Base-by-base conservation (phyloP, 208 protist genomes). In the Angomonas deanei region DNA sequence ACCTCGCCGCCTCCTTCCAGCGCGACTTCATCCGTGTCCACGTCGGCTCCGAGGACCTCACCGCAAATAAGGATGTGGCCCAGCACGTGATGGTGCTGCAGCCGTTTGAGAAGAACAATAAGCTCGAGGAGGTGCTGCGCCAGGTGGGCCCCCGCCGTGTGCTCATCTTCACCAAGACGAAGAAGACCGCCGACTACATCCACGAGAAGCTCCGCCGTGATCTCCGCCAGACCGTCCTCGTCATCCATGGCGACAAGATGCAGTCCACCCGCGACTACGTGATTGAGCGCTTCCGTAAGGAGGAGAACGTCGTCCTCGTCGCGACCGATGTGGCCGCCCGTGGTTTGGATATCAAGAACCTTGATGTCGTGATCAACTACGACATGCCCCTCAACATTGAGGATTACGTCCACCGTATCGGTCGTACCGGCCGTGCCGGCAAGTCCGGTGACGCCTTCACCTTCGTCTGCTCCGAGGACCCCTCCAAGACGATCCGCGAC, bases 331-430 rank as follows among this genome's bases (percentile, higher is more conserved):
- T 98, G 6, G 96, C 96, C 3, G 82, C 88, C 11, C 82, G 96
- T 66, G 95, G 95, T 1, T 68, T 99, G 21, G 98, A 99, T 69
- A 98, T 99, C 72, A 95, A 96, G 34, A 79, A 99, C 66, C 86
- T 99, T 46, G 92, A 98, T 73, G 97, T 99, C 64, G 98, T 99
- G 10, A 97, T 99, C 63, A 99, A 99, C 72, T 99, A 96, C 74
- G 98, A 99, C 70, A 98, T 99, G 93, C 98, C 98, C 10, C 90
- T 97, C 28, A 97, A 98, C 63, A 98, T 99, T 76, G 98, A 99
- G 77, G 90, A 97, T 73, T 99, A 99, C 78, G 82, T 99, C 72
- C 98, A 99, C 81, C 88, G 98, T 82, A 98, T 99, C 86, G 89
- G 91, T 52, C 87, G 91, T 68, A 96, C 91, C 19, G 91, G 91